A percentile compares a stretch with the other conserved stretches of the same genome.
phyloP scores from a whole-genome alignment of 805 yeast genomes.

The Zygoascus bituminiphila region DNA sequence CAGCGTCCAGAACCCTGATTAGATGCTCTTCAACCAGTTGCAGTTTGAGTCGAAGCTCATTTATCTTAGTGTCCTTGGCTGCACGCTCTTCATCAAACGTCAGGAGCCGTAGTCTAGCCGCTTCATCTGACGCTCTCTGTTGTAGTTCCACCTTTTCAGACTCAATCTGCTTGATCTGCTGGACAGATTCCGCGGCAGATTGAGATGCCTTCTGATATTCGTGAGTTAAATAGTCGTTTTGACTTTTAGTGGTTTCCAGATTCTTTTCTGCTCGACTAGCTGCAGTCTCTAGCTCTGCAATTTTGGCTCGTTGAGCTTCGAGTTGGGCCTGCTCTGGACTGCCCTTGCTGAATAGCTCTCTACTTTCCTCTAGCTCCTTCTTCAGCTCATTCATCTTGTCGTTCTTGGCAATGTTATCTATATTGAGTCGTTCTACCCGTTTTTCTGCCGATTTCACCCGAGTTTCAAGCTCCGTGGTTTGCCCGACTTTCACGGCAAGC shows the following conservation, averaged over 20 bases:
- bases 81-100: constrained; percentile 26
- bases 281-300: constrained; percentile 40
- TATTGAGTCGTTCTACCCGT: constrained; percentile 19
- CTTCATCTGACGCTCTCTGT: constrained; percentile 22
- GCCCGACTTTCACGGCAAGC: constrained; percentile 38
- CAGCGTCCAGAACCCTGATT: constrained; percentile 16
- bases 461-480: constrained; percentile 34
- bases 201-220: constrained; percentile 25
- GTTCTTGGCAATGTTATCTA: constrained; percentile 17
- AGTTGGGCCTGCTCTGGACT: constrained; percentile 21
- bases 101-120: constrained; percentile 19
- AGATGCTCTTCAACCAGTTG: constrained; percentile 27
- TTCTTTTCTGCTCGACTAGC: constrained; percentile 38
- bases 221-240: constrained; percentile 45
- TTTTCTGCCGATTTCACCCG: constrained; percentile 19
- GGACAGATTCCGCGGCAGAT: constrained; percentile 24
- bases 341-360: constrained; percentile 21
- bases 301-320: constrained; percentile 34
- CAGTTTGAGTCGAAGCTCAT: constrained; percentile 22
- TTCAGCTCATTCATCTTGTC: constrained; percentile 26
- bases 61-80: constrained; percentile 22
- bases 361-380: constrained; percentile 24
- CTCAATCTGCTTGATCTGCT: constrained; percentile 25
- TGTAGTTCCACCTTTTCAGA: constrained; percentile 17
- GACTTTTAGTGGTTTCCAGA: constrained; percentile 43